A percentile compares a stretch with the other conserved stretches of the same genome.
Evolutionary conservation across 768 basidiomycete species (phyloP).

Genomic region (Suillus paluster): DNA sequence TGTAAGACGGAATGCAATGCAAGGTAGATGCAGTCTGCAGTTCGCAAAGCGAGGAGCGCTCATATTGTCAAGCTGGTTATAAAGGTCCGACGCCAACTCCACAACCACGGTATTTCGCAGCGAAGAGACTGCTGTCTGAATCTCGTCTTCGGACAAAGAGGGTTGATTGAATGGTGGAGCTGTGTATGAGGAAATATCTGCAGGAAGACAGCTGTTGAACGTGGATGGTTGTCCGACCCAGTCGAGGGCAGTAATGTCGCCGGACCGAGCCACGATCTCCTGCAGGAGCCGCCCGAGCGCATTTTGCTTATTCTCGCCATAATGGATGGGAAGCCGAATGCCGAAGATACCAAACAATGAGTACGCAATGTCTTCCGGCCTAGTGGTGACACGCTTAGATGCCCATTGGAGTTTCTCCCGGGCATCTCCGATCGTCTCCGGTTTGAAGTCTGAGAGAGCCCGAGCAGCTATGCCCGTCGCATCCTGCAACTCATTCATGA

Average conservation of each 20-base stretch:
- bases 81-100: not conserved
- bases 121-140: not conserved
- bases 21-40: not conserved
- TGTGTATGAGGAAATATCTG: not conserved
- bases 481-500: not conserved
- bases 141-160: not conserved
- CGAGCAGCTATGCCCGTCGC: not conserved
- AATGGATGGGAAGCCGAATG: no score
- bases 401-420: no score
- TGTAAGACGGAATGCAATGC: not conserved
- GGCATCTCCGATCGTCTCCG: no score
- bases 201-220: slow-evolving; percentile 9
- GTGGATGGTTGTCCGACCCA: slow-evolving; percentile 8
- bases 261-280: not conserved
- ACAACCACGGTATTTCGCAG: not conserved
- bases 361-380: no score
- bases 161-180: not conserved
- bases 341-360: no score
- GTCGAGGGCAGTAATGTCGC: slow-evolving; percentile 3
- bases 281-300: no score
- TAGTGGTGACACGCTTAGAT: no score
- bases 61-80: not conserved
- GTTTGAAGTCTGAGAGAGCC: not conserved
- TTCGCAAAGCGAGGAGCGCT: not conserved
- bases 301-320: no score